Percentiles rank a stretch among this genome's conserved stretches.
Conservation (phyloP, 108 stramenopile genomes). For the Cylindrotheca closterium region DNA sequence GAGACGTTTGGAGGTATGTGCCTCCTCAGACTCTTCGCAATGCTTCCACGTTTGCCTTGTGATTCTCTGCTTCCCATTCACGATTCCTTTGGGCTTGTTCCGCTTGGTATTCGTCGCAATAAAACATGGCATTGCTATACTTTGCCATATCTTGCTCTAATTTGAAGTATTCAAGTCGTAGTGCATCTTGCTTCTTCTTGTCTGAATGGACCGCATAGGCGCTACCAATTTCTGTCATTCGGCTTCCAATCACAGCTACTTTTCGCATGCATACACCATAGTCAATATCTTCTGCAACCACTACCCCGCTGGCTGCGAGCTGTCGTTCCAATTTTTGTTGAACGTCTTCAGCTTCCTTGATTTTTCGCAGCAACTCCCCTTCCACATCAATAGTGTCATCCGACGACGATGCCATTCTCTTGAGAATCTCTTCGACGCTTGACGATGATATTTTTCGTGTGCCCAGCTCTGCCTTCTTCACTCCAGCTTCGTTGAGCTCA, state of each 20-base stretch:
- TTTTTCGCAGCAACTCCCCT: slow-evolving; percentile 20
- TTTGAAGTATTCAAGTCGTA: slow-evolving; percentile 20
- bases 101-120: slow-evolving; percentile 37
- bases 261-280: slow-evolving; percentile 41
- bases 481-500: too few species aligned
- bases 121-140: slow-evolving; percentile 32
- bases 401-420: too few species aligned
- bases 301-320: slow-evolving; percentile 26
- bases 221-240: slow-evolving; percentile 26
- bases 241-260: slow-evolving; percentile 23
- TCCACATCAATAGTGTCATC: too few species aligned
- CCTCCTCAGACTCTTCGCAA: too few species aligned
- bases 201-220: too few species aligned
- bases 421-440: too few species aligned
- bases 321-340: slow-evolving; percentile 28
- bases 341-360: slow-evolving; percentile 12
- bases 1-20: slow-evolving; percentile 43
- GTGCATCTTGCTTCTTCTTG: slow-evolving; percentile 18
- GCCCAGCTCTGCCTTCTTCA: too few species aligned
- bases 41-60: slow-evolving; percentile 20
- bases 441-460: too few species aligned
- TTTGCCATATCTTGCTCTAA: slow-evolving; percentile 42
- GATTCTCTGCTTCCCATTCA: slow-evolving; percentile 44
- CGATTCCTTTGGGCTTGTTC: slow-evolving; percentile 25
- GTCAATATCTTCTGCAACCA: slow-evolving; percentile 36